Conservation (phyloP, 805 yeast species). For the Brettanomyces sp. region DNA sequence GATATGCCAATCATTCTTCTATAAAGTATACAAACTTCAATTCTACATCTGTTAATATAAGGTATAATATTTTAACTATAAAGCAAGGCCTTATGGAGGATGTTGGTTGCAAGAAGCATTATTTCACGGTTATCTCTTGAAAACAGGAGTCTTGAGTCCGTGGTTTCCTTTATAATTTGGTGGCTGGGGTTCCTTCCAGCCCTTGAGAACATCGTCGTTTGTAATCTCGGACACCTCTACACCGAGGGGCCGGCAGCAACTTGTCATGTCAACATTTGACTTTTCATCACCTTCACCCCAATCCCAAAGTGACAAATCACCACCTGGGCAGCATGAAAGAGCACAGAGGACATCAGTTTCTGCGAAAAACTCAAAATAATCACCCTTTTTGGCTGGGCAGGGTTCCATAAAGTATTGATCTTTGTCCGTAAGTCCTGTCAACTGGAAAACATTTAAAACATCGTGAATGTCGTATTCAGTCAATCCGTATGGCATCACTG, state of each 20-base stretch:
- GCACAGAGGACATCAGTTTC: slow-evolving; percentile 59
- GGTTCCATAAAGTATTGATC: slow-evolving; percentile 67
- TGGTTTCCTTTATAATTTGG: slow-evolving; percentile 49
- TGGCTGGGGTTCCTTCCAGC: slow-evolving; percentile 44
- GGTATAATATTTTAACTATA: no score
- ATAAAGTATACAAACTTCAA: no score
- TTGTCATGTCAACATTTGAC: slow-evolving; percentile 42
- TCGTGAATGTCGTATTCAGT: slow-evolving; percentile 62
- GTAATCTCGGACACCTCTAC: slow-evolving; percentile 50
- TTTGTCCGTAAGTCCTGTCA: slow-evolving; percentile 54
- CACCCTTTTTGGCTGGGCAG: slow-evolving; percentile 50
- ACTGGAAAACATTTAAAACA: slow-evolving; percentile 60
- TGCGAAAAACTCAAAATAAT: slow-evolving; percentile 59
- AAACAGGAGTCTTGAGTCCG: slow-evolving; percentile 30
- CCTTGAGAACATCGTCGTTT: slow-evolving; percentile 33
- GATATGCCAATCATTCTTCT: no score
- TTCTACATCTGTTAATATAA: no score
- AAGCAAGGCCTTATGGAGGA: no score
- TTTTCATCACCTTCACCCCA: slow-evolving; percentile 55
- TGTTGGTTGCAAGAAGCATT: no score
- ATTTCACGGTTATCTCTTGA: slow-evolving; percentile 2
- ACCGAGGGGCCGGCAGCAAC: slow-evolving; percentile 54
- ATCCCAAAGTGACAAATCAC: slow-evolving; percentile 59
- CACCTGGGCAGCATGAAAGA: slow-evolving; percentile 62
- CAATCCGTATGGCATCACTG: slow-evolving; percentile 50